Percentiles rank a stretch among this genome's conserved stretches.
Conservation (phyloP, 169 alveolate genomes). For the Plasmodium vivax region DNA sequence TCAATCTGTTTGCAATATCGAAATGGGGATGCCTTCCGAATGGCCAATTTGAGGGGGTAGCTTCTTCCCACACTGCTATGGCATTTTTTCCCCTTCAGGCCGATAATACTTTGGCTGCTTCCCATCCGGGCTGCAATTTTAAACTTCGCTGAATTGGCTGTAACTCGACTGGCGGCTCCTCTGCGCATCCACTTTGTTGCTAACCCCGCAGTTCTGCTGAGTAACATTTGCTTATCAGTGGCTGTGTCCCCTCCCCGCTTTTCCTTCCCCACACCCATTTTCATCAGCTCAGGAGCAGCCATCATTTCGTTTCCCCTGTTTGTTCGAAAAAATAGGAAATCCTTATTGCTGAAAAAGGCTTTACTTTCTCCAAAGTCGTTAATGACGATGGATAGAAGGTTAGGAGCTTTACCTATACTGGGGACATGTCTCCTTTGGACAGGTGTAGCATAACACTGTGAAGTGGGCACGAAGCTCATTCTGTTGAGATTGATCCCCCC, state of each 20-base stretch:
- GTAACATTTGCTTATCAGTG: not conserved
- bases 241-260: not conserved
- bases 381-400: conserved; percentile 30
- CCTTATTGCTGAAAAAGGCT: conserved; percentile 40
- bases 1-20: conserved; percentile 1
- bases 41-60: not conserved
- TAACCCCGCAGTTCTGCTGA: not conserved
- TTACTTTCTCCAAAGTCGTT: conserved; percentile 72
- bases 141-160: not conserved
- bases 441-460: not conserved
- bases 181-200: not conserved
- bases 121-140: not conserved
- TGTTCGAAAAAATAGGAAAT: conserved; percentile 53
- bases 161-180: not conserved
- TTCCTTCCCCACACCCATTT: not conserved
- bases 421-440: not conserved
- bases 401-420: not conserved
- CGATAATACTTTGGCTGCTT: not conserved
- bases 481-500: not conserved
- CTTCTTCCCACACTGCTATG: not conserved
- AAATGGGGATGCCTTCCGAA: not conserved
- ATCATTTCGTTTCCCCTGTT: conserved; percentile 57
- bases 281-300: conserved; percentile 55
- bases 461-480: not conserved
- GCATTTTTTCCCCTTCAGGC: not conserved